Base-by-base conservation (phyloP, 345 rosid genomes). In the Cardamine occulta region DNA sequence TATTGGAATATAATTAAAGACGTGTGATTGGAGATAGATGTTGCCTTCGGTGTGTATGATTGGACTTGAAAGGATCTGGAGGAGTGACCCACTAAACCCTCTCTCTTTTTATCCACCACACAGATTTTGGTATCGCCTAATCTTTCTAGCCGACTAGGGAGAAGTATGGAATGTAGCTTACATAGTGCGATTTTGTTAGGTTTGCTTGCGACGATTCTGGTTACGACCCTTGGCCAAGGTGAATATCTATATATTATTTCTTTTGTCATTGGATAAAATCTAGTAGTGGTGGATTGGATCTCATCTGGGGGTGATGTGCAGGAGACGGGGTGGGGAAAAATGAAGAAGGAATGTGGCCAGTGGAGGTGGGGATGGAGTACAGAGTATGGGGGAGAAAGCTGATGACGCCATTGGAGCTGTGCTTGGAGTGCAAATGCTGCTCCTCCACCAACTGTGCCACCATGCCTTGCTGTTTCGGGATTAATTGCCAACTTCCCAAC, bases 401-500 rank as follows among this genome's bases (percentile, higher is more conserved):
- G 80, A 74, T 79, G 26, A 81, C 76, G 15, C 91, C 96, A 9
- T 88, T 77, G 79, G 86, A 86, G 83, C 78, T 88, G 11, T 90
- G 96, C 75, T 79, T 84, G 81, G 54, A 65, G 40, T 88, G 93
- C 87, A 88, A 85, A 86, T 90, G 96, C 40, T 74, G 87, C 12
- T 61, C 80, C 47, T 13, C 77, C 73, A 47, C 82, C 56, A 66
- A 48, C 32, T 90, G 96, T 45, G 60, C 81, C 71, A 80, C 91
- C 54, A 76, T 86, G 86, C 87, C 91, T 63, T 89, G 93, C 80
- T 89, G 93, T 82, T 88, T 88, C 68, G 85, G 79, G 48, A 89
- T 89, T 47, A 79, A 88, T 68, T 89, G 90, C 75, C 85, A 82
- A 39, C 90, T 89, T 74, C 96, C 93, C 2, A 85, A 85, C 71